A percentile compares a stretch with the other conserved stretches of the same genome.
These are phyloP conservation scores for Fusarium sp. DNA, from an alignment of 2,329 filamentous ascomycete species.

Conservation along the genomic window DNA sequence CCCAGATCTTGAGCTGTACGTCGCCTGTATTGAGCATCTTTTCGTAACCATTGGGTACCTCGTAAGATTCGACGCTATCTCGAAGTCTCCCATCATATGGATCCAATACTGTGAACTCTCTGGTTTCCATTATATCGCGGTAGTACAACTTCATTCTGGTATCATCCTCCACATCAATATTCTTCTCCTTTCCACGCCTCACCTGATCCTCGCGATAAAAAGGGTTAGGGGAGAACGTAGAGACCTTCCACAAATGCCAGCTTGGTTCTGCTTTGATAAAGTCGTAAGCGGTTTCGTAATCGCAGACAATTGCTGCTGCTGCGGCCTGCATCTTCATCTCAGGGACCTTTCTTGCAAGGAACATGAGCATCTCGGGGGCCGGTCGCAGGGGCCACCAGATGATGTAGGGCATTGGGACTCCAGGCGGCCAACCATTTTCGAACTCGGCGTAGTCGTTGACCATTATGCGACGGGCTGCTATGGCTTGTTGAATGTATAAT, in stretches of 20 bases:
- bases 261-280: neutral
- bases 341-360: neutral
- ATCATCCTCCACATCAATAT: neutral
- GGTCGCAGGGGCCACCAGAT: constrained; percentile 27
- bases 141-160: neutral
- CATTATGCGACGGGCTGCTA: constrained; percentile 17
- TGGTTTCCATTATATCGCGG: neutral
- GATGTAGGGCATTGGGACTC: constrained; percentile 1
- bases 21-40: neutral
- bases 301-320: constrained; percentile 17
- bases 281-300: neutral
- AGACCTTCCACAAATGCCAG: neutral
- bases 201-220: constrained; percentile 10
- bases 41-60: neutral
- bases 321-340: constrained; percentile 6
- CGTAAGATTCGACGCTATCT: neutral
- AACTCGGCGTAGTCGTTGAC: constrained; percentile 7
- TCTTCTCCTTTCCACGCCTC: neutral
- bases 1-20: neutral
- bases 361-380: accelerated
- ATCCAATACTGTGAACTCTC: neutral
- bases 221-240: neutral
- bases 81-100: neutral
- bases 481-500: neutral
- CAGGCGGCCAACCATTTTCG: neutral